Conservation (phyloP, 495 filamentous ascomycete species). For the Penicillium pulvis region DNA sequence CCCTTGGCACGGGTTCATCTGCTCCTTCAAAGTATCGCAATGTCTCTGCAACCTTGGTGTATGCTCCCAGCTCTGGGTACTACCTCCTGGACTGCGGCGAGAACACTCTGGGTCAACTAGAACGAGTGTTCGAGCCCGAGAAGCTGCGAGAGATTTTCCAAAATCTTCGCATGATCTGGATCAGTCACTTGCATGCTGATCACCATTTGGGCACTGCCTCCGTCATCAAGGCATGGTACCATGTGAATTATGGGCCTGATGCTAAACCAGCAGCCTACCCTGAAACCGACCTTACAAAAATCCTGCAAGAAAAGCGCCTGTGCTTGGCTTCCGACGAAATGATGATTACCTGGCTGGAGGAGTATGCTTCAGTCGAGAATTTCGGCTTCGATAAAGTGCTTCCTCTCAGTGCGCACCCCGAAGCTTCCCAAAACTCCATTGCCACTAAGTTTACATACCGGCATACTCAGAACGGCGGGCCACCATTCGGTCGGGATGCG, state of each 20-base stretch:
- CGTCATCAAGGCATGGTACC: conserved; percentile 77
- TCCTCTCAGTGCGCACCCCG: conserved; percentile 41
- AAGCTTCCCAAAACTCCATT: conserved; percentile 17
- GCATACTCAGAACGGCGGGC: conserved; percentile 29
- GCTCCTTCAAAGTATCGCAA: conserved; percentile 91
- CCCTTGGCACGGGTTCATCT: conserved; percentile 89
- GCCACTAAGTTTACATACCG: conserved; percentile 34
- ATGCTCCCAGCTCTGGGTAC: conserved; percentile 79
- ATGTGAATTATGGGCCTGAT: conserved; percentile 45
- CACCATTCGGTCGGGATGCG: conserved; percentile 26
- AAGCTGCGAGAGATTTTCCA: conserved; percentile 68
- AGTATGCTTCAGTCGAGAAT: conserved; percentile 78
- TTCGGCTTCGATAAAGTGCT: conserved; percentile 66
- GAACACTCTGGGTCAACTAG: conserved; percentile 88
- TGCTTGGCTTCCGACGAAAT: conserved; percentile 61
- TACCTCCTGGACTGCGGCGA: conserved; percentile 92
- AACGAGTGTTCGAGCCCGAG: conserved; percentile 64
- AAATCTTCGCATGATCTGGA: conserved; percentile 85
- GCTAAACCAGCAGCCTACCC: conserved; percentile 25
- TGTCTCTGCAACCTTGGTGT: conserved; percentile 83
- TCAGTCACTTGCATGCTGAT: conserved; percentile 94
- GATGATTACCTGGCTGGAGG: conserved; percentile 72
- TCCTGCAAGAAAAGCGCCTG: conserved; percentile 52
- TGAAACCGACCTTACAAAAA: conserved; percentile 34
- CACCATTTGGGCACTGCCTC: conserved; percentile 85